Base-by-base conservation (phyloP, 257 asterid species). In the Paraleonurus japonicus region DNA sequence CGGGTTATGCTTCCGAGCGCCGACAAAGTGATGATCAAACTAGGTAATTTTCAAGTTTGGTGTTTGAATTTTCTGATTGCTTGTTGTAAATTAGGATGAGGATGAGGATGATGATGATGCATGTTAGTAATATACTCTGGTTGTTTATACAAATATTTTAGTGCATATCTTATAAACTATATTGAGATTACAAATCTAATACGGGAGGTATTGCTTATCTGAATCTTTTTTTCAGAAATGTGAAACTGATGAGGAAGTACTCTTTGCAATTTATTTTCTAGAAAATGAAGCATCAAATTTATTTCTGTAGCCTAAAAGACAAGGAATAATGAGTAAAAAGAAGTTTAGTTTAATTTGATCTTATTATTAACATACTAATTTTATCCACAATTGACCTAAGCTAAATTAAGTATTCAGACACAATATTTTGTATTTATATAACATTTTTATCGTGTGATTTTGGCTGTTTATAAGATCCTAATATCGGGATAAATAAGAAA, bases 11-110 rank as follows among this genome's bases (percentile, higher is more conserved):
- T 70, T 70, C 90, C 0, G 88, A 82, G 20, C 80, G 72, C 66
- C 80, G 80, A 65, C 85, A 55, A 45, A 79, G 70, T 39, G 92
- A 88, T 47, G 96, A 84, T 28, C 95, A 88, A 61, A 73, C 87
- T 50, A 90, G 98, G 98, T 92, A 79, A 51, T 4, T 43, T 32
- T 64, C 20, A 58, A 45, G 15, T 15, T 67, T 32, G 45, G 6
- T 63, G 15, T 70, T 55, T 62, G 3, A 17, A 6, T 15, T 51
- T 71, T 28, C 48, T 63, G 54, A 20, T 41, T 58, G 73, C 30
- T 63, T 54, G 11, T 57, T 63, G 39, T n/a, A 15, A 43, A 43
- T 51, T 19, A n/a, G n/a, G n/a, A n/a, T n/a, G n/a, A 41, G 37
- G 15, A 58, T 37, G 7, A 65, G n/a, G n/a, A n/a, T n/a, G n/a